Base-by-base conservation (phyloP, 163 green algal species). In the Coccomyxa subellipsoidea region DNA sequence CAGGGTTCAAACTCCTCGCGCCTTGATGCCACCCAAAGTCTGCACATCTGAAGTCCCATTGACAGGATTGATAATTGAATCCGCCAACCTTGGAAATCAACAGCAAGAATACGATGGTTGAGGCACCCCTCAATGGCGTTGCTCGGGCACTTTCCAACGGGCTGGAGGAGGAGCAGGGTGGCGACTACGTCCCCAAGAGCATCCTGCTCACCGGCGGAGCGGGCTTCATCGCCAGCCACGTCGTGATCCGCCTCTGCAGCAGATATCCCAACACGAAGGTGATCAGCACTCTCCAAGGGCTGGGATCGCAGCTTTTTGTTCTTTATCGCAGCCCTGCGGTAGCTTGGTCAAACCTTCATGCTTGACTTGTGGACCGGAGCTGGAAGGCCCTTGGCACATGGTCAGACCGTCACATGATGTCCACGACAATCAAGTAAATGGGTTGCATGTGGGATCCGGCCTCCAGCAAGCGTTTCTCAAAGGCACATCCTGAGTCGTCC, bases 151-250 rank as follows among this genome's bases (percentile, higher is more conserved):
- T 80, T 8, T 80, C 76, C 8, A 37, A 69, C 10, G 76, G 39
- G 36, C 7, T 59, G 35, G 72, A 38, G 4, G 7, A 9, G 8
- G 76, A 39, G 39, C 8, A 18, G 37, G 39, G 39, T 4, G 69
- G 32, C 39, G 69, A 53, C 1, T 86, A 86, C 37, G 36, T 38
- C 8, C 70, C 82, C 0, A 39, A 78, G 53, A 73, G 71, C 29
- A 83, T 86, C 31, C 71, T 86, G 7, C 39, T 86, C 12, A 86
- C 93, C 0, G 94, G 94, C 37, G 96, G 94, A 3, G 94, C 94
- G 7, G 96, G 96, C 21, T 99, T 99, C 84, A 99, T 99, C 76
- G 95, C 91, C 2, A 95, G 88, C 34, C 95, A 98, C 85, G 95
- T 98, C 6, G 93, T 86, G 23, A 91, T 93, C 23, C 84, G 86